Evolutionary conservation across 805 yeast genomes (phyloP), one percentile per base, ranked within the genome.

Genomic region (Candida silvatica): DNA sequence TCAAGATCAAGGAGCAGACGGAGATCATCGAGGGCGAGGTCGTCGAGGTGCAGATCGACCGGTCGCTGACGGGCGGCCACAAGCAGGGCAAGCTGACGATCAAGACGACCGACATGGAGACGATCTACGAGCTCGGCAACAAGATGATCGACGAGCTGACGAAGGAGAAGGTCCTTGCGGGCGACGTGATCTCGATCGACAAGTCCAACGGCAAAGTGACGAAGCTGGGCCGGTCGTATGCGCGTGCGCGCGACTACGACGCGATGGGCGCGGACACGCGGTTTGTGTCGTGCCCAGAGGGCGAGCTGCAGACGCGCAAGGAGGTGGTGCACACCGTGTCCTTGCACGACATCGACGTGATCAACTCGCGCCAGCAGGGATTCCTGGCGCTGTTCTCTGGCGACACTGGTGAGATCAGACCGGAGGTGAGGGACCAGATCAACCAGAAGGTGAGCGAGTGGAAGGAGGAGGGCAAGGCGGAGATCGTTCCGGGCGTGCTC

Each of bases 11-110:
- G 58, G 98, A 92, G 61, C 87, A 94, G 17, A 92, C 92, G 54
- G 98, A 92, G 59, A 95, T 92, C 6, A 92, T 90, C 52, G 97
- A 92, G 59, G 98, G 98, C 43, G 98, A 92, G 59, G 96, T 92
- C 34, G 90, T 94, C 18, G 98, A 90, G 57, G 67, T 90, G 49
- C 97, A 92, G 64, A 82, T 94, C 22, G 97, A 90, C 59, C 85
- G 92, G 60, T 96, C 97, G 17, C 66, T 90, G 45, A 52, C 60
- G 3, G 97, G 97, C 32, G 97, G 97, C 5, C 94, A 92, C 57
- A 55, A 55, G 39, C 60, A 55, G 34, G 99, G 98, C 40, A 92
- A 92, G 61, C 41, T 55, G 31, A 87, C 97, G 20, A 87, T 92
- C 90, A 35, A 92, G 85, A 64, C 87, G 77, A 52, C 70, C 78